phyloP scores from a whole-genome alignment of 1,139 yeast species.

The Debaryomyces robertsiae region DNA sequence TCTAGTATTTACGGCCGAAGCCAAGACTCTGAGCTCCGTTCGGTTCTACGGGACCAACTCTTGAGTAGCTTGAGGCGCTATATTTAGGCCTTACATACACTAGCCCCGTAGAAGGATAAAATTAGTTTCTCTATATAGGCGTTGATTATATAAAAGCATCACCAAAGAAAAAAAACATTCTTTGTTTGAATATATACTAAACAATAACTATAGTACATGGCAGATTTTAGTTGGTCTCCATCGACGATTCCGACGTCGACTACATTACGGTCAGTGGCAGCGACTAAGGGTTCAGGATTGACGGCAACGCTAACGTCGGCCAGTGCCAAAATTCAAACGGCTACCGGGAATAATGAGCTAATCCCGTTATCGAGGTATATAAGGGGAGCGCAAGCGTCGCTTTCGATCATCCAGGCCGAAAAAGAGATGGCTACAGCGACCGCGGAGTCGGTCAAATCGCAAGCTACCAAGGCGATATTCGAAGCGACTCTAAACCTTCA shows the following conservation, averaged over 20 bases:
- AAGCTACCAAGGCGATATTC: conserved; percentile 36
- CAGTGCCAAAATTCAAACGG: conserved; percentile 17
- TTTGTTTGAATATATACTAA: conserved; percentile 1
- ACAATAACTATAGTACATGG: no score
- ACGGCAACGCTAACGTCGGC: conserved; percentile 16
- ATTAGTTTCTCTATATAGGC: neutral
- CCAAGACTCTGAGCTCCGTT: no score
- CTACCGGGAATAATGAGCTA: conserved; percentile 18
- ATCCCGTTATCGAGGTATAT: conserved; percentile 22
- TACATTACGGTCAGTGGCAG: conserved; percentile 14
- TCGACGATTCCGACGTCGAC: conserved; percentile 32
- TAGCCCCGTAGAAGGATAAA: no score
- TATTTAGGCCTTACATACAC: no score
- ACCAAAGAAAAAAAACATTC: neutral
- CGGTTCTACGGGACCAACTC: no score
- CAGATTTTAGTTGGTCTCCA: conserved; percentile 27
- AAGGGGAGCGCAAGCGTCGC: conserved; percentile 41
- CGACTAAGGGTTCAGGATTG: conserved; percentile 13
- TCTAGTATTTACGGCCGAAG: no score
- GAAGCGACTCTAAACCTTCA: conserved; percentile 34
- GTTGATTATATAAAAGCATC: neutral
- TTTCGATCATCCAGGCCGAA: conserved; percentile 34
- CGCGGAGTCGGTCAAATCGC: conserved; percentile 22
- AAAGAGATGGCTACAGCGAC: conserved; percentile 45
- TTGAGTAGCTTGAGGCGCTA: no score